These are phyloP conservation scores for Vitis riparia DNA, from an alignment of 164 flowering plant genomes.

Conservation along the genomic window DNA sequence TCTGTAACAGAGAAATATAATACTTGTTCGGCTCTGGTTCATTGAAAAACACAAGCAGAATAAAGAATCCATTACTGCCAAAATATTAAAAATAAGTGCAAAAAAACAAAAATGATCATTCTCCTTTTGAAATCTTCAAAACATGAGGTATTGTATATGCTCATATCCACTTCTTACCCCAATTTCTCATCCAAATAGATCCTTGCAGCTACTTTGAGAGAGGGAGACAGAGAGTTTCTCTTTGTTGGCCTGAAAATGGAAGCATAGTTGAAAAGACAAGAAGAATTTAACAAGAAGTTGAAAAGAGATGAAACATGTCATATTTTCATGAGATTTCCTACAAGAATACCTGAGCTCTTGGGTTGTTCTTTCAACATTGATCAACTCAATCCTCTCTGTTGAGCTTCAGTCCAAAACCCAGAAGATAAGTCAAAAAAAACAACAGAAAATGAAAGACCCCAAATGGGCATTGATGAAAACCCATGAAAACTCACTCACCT, in stretches of 20 bases:
- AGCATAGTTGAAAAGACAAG: not conserved
- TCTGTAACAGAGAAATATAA: conserved; percentile 11
- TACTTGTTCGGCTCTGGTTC: conserved; percentile 6
- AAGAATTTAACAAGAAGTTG: too few relatives aligned
- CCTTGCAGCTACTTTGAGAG: not conserved
- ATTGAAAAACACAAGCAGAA: conserved; percentile 15
- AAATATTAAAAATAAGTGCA: conserved; percentile 3
- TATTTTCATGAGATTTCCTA: not conserved
- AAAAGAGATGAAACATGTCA: not conserved
- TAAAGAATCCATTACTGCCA: conserved; percentile 25
- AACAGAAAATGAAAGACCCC: conserved; percentile 8
- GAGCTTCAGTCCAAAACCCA: not conserved
- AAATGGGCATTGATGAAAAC: conserved; percentile 12
- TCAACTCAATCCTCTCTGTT: conserved; percentile 7
- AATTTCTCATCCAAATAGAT: not conserved
- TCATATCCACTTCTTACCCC: too few relatives aligned
- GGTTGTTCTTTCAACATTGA: conserved; percentile 8
- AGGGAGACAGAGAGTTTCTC: not conserved
- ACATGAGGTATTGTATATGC: not conserved
- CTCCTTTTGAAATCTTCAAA: conserved; percentile 9
- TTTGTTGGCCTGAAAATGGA: not conserved
- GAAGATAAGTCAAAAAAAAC: not conserved
- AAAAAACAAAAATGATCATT: not conserved
- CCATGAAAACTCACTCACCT: conserved; percentile 9
- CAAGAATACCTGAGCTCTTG: conserved; percentile 6